Base-by-base conservation (phyloP, 371 early-diverging fungal genomes). In the Mucor saturninus region DNA sequence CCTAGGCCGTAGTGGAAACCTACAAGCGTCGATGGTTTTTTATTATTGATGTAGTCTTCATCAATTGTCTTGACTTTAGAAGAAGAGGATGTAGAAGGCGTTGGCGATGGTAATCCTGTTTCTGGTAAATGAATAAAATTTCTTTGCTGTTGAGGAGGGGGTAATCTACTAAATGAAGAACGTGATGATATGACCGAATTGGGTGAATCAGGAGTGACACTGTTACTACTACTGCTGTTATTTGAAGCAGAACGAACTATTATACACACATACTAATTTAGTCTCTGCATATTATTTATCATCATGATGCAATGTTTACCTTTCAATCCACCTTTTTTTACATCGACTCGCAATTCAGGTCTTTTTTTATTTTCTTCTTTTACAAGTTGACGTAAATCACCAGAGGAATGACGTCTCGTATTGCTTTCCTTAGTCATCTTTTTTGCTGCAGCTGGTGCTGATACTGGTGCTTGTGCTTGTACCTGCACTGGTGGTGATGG, bases 1-100 rank as follows among this genome's bases (percentile, higher is more conserved):
- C 78, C 75, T 28, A 78, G 48, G 21, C 78, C 78, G 67, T 76
- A 80, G 58, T 81, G 77, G 7, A 73, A 40, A 3, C 77, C 77
- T 11, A 75, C 35, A 35, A 35, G 35, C 35, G 35, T 35, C 8
- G 35, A 51, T 4, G 65, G 35, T 6, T 68, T 69, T 48, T 32
- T 72, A 62, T 28, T 65, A 11, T 35, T 31, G 2, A 55, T 29
- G 60, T 53, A 21, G 6, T 65, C 58, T 31, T 65, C 59, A 30
- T 56, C 39, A 13, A 42, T 11, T 11, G 30, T 50, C 2, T 50
- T 50, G 29, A 35, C 35, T 26, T 72, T 31, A 26, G 68, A 56
- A 26, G 80, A 77, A 1, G 77, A 74, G 7, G 71, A 50, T 5
- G 72, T 65, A 4, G 80, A 75, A 2, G 78, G 75, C 14, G 77